Percentiles rank a stretch among this genome's conserved stretches.
These are phyloP conservation scores for Leccinum barrowsii DNA, from an alignment of 768 basidiomycete genomes.

Conservation along the genomic window DNA sequence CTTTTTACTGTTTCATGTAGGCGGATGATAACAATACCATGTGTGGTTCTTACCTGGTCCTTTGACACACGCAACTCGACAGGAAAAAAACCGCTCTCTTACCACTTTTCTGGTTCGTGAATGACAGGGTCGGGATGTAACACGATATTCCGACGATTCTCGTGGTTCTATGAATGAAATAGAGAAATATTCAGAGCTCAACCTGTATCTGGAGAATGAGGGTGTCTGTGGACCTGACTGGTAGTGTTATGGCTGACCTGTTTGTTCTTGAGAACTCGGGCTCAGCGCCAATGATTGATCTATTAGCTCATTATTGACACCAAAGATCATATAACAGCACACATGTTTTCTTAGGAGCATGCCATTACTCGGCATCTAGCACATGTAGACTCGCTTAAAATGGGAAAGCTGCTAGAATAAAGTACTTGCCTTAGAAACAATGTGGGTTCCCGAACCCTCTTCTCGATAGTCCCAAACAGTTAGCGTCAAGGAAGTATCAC, in stretches of 20 bases:
- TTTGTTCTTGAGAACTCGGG: neutral
- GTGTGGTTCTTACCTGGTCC: neutral
- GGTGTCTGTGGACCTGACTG: neutral
- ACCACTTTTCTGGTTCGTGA: neutral
- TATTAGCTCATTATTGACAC: neutral
- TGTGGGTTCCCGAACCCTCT: neutral
- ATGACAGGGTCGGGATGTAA: neutral
- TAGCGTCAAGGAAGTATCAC: neutral
- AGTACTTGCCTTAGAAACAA: neutral
- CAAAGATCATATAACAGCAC: neutral
- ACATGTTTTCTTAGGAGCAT: neutral
- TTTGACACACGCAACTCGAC: neutral
- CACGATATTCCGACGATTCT: neutral
- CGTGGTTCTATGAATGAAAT: neutral
- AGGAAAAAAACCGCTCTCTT: neutral
- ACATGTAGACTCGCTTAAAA: neutral
- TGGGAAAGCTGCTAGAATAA: neutral
- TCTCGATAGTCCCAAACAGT: neutral
- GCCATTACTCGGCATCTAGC: neutral
- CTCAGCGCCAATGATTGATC: neutral
- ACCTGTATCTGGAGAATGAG: neutral
- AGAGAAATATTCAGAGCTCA: neutral
- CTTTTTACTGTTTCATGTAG: too few species aligned
- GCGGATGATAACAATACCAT: neutral
- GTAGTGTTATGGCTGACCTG: too few species aligned